Evolutionary conservation across 2,329 filamentous ascomycete species (phyloP), one percentile per base, ranked within the genome.

Genomic region (Aspergillus sp.): DNA sequence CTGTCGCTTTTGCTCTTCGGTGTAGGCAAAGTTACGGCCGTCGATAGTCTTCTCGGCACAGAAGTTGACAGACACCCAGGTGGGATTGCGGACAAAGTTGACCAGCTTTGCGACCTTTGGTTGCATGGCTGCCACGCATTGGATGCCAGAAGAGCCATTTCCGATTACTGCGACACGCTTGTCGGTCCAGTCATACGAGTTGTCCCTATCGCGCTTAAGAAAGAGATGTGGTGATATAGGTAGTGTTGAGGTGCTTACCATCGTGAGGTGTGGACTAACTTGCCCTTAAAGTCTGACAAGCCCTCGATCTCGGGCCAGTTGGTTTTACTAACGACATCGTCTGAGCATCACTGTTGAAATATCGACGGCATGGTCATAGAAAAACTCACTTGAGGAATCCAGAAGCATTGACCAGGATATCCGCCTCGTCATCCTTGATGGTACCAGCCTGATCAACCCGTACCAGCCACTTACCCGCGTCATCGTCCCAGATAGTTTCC

Each of bases 401-500:
- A 11, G 54, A 56, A 2, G 52, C 64, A 36, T 63, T 65, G 22
- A 68, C 57, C n/a, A 68, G 42, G 35, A 68, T 50, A 32, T 67
- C 47, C 30, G 55, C 58, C 9, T 51, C 47, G 22, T 65, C 62
- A 13, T 55, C 52, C 30, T 59, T 51, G 8, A 60, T 30, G 13
- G 41, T 43, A 6, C 60, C 57, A 24, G 49, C 32, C 5, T 52
- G 48, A 9, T 59, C 48, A n/a, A 65, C 50, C 13, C 51, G 54
- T n/a, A 64, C 42, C 19, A 55, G 43, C 62, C 59, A 61, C 19
- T 43, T 51, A 6, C 56, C 54, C 14, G 32, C 32, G 2, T 45
- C 19, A 32, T 62, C 53, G n/a, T 73, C 60, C 74, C 74, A 77
- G 14, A 59, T 50, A 5, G 74, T 70, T 19, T 64, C 64, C 8